Percentiles rank a stretch among this genome's conserved stretches.
Conservation (phyloP, 805 yeast genomes). For the Jamesozyma jinghongensis region DNA sequence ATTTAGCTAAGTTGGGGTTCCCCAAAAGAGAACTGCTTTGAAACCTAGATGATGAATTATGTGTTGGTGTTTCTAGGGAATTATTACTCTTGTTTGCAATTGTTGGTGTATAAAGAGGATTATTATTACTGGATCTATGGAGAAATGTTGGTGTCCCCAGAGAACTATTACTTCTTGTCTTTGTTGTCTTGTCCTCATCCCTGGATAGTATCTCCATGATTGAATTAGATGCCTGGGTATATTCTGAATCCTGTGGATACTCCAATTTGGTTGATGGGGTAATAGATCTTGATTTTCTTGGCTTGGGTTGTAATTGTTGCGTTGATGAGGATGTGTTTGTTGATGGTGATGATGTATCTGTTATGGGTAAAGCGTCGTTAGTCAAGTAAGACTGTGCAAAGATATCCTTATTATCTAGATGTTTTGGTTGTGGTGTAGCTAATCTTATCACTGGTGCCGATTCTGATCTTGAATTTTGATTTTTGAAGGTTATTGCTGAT, state of each 20-base stretch:
- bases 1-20: slow-evolving; percentile 13
- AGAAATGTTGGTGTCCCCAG: too few relatives aligned
- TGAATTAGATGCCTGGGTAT: not conserved
- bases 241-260: slow-evolving; percentile 4
- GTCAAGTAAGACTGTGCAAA: slow-evolving; percentile 36
- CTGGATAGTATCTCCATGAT: too few relatives aligned
- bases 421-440: slow-evolving; percentile 20
- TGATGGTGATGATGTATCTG: not conserved
- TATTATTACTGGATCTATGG: too few relatives aligned
- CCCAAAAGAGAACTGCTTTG: too few relatives aligned
- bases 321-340: not conserved
- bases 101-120: too few relatives aligned
- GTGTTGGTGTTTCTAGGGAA: too few relatives aligned
- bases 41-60: too few relatives aligned
- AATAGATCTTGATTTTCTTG: slow-evolving; percentile 21
- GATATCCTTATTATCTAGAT: slow-evolving; percentile 16
- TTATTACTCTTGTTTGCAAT: too few relatives aligned
- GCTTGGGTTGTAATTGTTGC: not conserved
- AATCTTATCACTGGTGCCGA: slow-evolving; percentile 5
- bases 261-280: slow-evolving; percentile 18
- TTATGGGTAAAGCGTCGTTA: slow-evolving; percentile 35
- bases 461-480: not conserved
- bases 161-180: too few relatives aligned
- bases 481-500: not conserved
- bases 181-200: too few relatives aligned